Evolutionary conservation across 495 filamentous ascomycete genomes (phyloP).

Genomic region (Cairneyella variabilis): DNA sequence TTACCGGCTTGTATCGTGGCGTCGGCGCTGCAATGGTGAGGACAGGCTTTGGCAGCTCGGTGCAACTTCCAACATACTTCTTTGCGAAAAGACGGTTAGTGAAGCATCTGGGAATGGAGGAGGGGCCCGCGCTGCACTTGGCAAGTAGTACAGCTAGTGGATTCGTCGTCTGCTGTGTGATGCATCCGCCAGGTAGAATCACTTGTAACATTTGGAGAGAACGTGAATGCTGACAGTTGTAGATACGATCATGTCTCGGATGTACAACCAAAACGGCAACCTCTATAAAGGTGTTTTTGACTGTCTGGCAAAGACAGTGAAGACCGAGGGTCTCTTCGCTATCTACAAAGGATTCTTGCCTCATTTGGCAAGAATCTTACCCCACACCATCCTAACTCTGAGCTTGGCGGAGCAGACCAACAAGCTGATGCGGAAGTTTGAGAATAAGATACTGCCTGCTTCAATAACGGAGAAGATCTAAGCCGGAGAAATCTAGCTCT

Average conservation of each 20-base stretch:
- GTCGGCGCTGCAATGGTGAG: slow-evolving; percentile 94
- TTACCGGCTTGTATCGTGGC: slow-evolving; percentile 81
- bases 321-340: slow-evolving; percentile 84
- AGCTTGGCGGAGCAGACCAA: slow-evolving; percentile 96
- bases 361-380: slow-evolving; percentile 88
- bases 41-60: slow-evolving; percentile 90
- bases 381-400: slow-evolving; percentile 90
- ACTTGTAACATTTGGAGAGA: background rate
- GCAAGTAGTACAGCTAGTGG: slow-evolving; percentile 86
- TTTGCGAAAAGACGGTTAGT: slow-evolving; percentile 87
- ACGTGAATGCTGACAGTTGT: background rate
- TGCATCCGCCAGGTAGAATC: slow-evolving; percentile 87
- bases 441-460: slow-evolving; percentile 56
- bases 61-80: slow-evolving; percentile 97
- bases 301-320: slow-evolving; percentile 85
- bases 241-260: slow-evolving; percentile 98
- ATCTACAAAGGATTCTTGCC: slow-evolving; percentile 99
- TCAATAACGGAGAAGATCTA: slow-evolving; percentile 19
- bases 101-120: slow-evolving; percentile 79
- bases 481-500: background rate
- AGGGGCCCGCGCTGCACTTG: slow-evolving; percentile 85
- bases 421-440: slow-evolving; percentile 77
- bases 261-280: slow-evolving; percentile 99
- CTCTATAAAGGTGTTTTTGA: slow-evolving; percentile 91
- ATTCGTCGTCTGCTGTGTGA: slow-evolving; percentile 94